phyloP scores from a whole-genome alignment of 2,329 filamentous ascomycete genomes.

The Pseudogymnoascus destructans region DNA sequence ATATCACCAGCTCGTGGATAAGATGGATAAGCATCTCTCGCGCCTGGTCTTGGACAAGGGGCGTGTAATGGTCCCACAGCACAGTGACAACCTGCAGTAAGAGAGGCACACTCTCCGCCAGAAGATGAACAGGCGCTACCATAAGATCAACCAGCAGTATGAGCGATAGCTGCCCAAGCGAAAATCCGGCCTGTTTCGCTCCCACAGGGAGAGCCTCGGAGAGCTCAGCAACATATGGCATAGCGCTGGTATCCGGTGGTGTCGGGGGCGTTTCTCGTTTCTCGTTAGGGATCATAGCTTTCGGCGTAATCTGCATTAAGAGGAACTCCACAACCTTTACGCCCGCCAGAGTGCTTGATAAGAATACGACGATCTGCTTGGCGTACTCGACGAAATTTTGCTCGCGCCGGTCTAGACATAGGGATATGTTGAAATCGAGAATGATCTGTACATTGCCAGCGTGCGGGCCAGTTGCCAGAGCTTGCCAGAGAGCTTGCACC shows the following conservation, averaged over 20 bases:
- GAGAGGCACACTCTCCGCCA: constrained; percentile 67
- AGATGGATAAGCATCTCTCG: constrained; percentile 96
- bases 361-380: constrained; percentile 93
- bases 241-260: constrained; percentile 56
- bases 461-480: constrained; percentile 82
- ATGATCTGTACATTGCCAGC: constrained; percentile 89
- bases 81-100: constrained; percentile 85
- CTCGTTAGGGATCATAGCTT: constrained; percentile 91
- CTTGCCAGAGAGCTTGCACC: constrained; percentile 95
- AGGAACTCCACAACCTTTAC: constrained; percentile 91
- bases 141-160: constrained; percentile 93
- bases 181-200: constrained; percentile 85
- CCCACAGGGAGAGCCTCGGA: constrained; percentile 67
- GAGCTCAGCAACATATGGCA: constrained; percentile 86
- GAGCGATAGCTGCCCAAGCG: constrained; percentile 80
- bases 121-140: constrained; percentile 76
- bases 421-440: constrained; percentile 87
- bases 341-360: constrained; percentile 74
- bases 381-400: constrained; percentile 98
- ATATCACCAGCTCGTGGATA: constrained; percentile 87
- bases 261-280: constrained; percentile 56
- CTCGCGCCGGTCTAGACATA: constrained; percentile 86
- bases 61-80: constrained; percentile 94
- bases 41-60: constrained; percentile 89
- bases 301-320: constrained; percentile 78